Evolutionary conservation across 1,284 basidiomycete species (phyloP), one percentile per base, ranked within the genome.

Genomic region (Microbotryum lychnidis-dioicae): DNA sequence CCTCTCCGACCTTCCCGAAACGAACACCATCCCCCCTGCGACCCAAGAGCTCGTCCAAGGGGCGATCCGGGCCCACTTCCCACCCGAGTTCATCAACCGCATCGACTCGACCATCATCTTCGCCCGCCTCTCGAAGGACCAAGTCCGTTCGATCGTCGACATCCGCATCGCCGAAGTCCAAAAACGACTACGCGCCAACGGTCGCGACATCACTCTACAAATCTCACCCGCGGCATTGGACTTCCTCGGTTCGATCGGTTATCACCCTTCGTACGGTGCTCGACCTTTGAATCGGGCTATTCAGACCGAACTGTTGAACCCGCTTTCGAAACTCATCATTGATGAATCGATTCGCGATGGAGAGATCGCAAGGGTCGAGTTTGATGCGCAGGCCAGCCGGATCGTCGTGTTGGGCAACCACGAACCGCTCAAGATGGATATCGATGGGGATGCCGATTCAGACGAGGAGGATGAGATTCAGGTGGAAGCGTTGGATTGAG

Each of bases 271-370:
- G 64, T 66, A 93, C 71, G 91, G 92, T 69, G 94, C 93, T 58
- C 84, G 94, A 58, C 94, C 94, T 2, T 82, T 98, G 67, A 88
- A 91, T 73, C 83, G 93, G 49, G 83, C 89, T 9, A 96, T 99
- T 71, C 92, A 97, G 76, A 86, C 83, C 72, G 91, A 97, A 74
- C 80, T 98, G 53, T 81, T 98, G 70, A 93, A 96, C 75, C 94
- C 94, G 10, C 79, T 98, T 51, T 91, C 91, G 21, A 80, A 89
- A 63, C 82, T 91, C 78, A 82, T 98, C 54, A 83, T 98, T 53
- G 86, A 89, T 46, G 90, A 89, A 47, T 57, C 64, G 21, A 61
- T 72, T 50, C 81, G 84, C 54, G 91, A 97, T 63, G 87, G 86
- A 45, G 91, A 96, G 76, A 80, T 76, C 1, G 87, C 89, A 9